Conservation (phyloP, 208 protist genomes). For the Herpetomonas tarakana region DNA sequence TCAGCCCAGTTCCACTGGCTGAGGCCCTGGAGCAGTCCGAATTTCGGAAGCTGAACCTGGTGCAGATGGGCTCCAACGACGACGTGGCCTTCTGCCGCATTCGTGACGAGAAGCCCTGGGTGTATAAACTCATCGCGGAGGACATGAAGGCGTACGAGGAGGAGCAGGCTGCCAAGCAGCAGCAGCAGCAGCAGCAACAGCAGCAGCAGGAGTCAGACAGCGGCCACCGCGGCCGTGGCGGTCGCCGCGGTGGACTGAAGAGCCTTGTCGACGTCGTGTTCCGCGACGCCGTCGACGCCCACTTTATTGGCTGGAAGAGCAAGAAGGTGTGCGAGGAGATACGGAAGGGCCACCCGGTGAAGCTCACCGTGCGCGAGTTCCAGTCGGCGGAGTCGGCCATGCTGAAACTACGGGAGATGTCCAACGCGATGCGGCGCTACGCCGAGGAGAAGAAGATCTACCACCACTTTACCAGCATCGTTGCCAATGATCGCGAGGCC, state of each 20-base stretch:
- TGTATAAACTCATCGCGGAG: slow-evolving; percentile 50
- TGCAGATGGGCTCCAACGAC: slow-evolving; percentile 74
- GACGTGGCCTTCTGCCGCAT: slow-evolving; percentile 83
- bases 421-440: slow-evolving; percentile 61
- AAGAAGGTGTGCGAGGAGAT: slow-evolving; percentile 86
- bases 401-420: slow-evolving; percentile 81
- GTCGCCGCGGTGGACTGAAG: slow-evolving; percentile 16
- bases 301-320: slow-evolving; percentile 88
- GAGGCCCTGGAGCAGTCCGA: slow-evolving; percentile 73
- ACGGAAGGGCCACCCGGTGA: slow-evolving; percentile 67
- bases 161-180: slow-evolving; percentile 6
- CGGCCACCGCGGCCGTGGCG: neutral
- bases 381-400: slow-evolving; percentile 65
- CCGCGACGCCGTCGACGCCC: slow-evolving; percentile 82
- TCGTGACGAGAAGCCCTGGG: slow-evolving; percentile 56
- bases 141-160: slow-evolving; percentile 42
- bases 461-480: slow-evolving; percentile 82
- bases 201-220: slow-evolving; percentile 12
- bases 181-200: slow-evolving; percentile 17
- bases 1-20: slow-evolving; percentile 60
- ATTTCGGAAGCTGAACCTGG: slow-evolving; percentile 64
- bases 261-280: slow-evolving; percentile 73
- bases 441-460: slow-evolving; percentile 54
- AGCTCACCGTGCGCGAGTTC: slow-evolving; percentile 82
- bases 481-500: slow-evolving; percentile 70